Conservation (phyloP, 169 alveolate genomes). For the Plasmodium inui region DNA sequence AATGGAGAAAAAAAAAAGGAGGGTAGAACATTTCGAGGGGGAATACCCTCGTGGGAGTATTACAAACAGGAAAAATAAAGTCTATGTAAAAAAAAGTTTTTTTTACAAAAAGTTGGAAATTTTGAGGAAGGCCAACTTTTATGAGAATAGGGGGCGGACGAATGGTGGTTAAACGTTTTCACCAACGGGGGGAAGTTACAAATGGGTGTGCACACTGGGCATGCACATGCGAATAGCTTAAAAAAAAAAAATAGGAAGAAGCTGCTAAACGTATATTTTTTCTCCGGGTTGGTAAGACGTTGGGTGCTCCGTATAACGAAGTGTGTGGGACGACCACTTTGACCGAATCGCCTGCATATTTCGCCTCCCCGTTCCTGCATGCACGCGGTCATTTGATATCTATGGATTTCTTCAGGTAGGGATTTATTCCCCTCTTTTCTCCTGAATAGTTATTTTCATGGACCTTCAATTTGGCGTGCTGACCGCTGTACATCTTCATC, state of each 20-base stretch:
- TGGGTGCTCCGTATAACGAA: background rate
- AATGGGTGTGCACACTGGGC: background rate
- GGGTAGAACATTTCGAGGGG: background rate
- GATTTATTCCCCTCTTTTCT: conserved; percentile 88
- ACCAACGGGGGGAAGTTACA: background rate
- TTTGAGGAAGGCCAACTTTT: background rate
- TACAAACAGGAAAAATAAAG: background rate
- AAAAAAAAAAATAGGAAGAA: background rate
- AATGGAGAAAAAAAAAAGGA: background rate
- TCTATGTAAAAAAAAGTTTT: background rate
- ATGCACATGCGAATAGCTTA: background rate
- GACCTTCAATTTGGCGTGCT: conserved; percentile 77
- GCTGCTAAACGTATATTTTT: background rate
- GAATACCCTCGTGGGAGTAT: background rate
- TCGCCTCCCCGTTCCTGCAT: background rate
- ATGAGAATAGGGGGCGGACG: background rate
- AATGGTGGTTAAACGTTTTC: background rate
- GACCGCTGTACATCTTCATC: conserved; percentile 80
- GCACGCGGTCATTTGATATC: conserved; percentile 11
- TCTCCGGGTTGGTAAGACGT: background rate
- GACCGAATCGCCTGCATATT: background rate
- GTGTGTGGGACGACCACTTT: background rate
- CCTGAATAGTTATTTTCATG: conserved; percentile 88
- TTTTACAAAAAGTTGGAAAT: background rate
- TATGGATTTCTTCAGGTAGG: conserved; percentile 86